These are phyloP conservation scores for Lindgomyces ingoldianus DNA, from an alignment of 495 filamentous ascomycete genomes.

Conservation along the genomic window DNA sequence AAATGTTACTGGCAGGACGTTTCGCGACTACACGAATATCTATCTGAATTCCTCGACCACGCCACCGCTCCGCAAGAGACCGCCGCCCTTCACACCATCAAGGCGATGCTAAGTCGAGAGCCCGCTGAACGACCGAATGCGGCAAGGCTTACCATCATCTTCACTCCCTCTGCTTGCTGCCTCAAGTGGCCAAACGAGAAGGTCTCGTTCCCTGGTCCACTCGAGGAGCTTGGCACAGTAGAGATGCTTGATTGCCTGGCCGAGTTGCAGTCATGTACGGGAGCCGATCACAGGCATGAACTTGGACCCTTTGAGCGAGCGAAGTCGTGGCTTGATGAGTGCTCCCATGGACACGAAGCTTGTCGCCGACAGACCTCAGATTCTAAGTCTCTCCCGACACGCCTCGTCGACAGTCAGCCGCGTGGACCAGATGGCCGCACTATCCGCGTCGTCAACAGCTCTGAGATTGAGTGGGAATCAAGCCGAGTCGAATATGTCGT, in stretches of 20 bases:
- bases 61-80: not conserved
- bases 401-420: slow-evolving; percentile 24
- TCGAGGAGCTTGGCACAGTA: slow-evolving; percentile 23
- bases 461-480: slow-evolving; percentile 1
- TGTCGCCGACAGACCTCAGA: slow-evolving; percentile 4
- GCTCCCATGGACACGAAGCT: slow-evolving; percentile 22
- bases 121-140: slow-evolving; percentile 30
- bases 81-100: slow-evolving; percentile 17
- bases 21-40: slow-evolving; percentile 21
- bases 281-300: not conserved
- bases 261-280: not conserved
- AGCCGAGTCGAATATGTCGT: slow-evolving; percentile 10
- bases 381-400: slow-evolving; percentile 19
- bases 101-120: slow-evolving; percentile 27
- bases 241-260: slow-evolving; percentile 21
- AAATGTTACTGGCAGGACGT: slow-evolving; percentile 35
- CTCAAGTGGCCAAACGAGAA: slow-evolving; percentile 34
- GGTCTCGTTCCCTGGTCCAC: slow-evolving; percentile 26
- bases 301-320: not conserved
- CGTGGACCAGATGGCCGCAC: not conserved
- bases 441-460: slow-evolving; percentile 22
- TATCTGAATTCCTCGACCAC: slow-evolving; percentile 11
- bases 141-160: slow-evolving; percentile 22
- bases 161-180: slow-evolving; percentile 34
- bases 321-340: slow-evolving; percentile 28